Conservation (phyloP, 2,329 filamentous ascomycete species). For the Sphaceloma murrayae region DNA sequence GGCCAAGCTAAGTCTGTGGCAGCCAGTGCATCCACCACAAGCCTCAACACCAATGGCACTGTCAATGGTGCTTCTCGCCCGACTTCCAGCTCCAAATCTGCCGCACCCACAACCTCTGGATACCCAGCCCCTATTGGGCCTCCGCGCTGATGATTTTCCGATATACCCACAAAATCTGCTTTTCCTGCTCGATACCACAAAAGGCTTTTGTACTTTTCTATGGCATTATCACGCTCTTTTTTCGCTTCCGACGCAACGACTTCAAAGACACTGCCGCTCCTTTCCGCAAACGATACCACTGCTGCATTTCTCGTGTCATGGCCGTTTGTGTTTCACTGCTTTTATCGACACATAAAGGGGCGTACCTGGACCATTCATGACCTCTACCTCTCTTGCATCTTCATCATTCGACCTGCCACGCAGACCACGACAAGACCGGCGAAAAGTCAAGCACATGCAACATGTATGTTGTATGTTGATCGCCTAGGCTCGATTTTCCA, state of each 20-base stretch:
- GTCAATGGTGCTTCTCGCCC: slow-evolving; percentile 19
- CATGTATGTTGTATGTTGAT: too few relatives aligned
- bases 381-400: too few relatives aligned
- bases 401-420: too few relatives aligned
- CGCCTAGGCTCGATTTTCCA: too few relatives aligned
- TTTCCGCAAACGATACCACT: slow-evolving; percentile 12
- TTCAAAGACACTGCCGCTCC: slow-evolving; percentile 2
- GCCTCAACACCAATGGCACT: slow-evolving; percentile 16
- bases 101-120: slow-evolving; percentile 27
- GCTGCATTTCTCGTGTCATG: slow-evolving; percentile 4
- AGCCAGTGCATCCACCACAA: neutral
- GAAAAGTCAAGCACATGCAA: too few relatives aligned
- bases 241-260: neutral
- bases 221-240: slow-evolving; percentile 8
- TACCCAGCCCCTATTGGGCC: slow-evolving; percentile 33
- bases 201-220: slow-evolving; percentile 10
- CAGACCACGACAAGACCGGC: too few relatives aligned
- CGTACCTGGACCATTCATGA: neutral
- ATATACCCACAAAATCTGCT: slow-evolving; percentile 15
- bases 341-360: neutral
- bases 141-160: slow-evolving; percentile 27
- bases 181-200: slow-evolving; percentile 15
- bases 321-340: neutral
- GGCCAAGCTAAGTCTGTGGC: slow-evolving; percentile 6
- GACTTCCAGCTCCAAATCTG: slow-evolving; percentile 20